phyloP scores from a whole-genome alignment of 2,329 filamentous ascomycete genomes.

The Orbilia blumenaviensis region DNA sequence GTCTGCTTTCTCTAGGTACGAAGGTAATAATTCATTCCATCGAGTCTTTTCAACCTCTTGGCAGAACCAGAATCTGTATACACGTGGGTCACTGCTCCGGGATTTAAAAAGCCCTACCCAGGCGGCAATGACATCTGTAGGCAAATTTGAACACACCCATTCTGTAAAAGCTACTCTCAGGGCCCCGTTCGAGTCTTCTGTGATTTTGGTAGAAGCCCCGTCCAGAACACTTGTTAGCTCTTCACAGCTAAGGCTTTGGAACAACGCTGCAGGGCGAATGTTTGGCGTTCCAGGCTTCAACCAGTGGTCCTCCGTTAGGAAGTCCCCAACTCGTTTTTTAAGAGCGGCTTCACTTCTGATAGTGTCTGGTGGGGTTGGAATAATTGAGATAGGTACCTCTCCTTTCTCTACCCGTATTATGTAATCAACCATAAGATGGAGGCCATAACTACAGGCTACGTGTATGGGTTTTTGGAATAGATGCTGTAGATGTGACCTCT shows the following conservation, averaged over 20 bases:
- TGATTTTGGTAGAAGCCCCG: background rate
- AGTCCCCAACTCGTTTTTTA: background rate
- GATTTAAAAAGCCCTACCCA: constrained; percentile 11
- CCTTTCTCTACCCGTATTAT: background rate
- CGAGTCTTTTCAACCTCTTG: background rate
- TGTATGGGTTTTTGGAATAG: constrained; percentile 9
- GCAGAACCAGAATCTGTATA: too few species aligned
- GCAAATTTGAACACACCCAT: background rate
- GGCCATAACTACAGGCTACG: background rate
- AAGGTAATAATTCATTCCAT: background rate
- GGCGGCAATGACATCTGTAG: background rate
- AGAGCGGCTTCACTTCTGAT: too few species aligned
- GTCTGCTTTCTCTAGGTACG: background rate
- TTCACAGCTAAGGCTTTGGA: background rate
- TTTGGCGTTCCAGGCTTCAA: too few species aligned
- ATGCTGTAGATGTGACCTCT: background rate
- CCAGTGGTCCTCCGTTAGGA: too few species aligned
- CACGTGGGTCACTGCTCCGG: too few species aligned
- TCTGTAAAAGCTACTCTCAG: background rate
- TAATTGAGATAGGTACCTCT: background rate
- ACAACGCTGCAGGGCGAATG: too few species aligned
- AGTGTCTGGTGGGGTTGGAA: too few species aligned
- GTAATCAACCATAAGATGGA: constrained; percentile 4
- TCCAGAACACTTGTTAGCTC: background rate
- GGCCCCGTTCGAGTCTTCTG: background rate